Conservation (phyloP, 345 rosid species). For the Populus ilicifolia region DNA sequence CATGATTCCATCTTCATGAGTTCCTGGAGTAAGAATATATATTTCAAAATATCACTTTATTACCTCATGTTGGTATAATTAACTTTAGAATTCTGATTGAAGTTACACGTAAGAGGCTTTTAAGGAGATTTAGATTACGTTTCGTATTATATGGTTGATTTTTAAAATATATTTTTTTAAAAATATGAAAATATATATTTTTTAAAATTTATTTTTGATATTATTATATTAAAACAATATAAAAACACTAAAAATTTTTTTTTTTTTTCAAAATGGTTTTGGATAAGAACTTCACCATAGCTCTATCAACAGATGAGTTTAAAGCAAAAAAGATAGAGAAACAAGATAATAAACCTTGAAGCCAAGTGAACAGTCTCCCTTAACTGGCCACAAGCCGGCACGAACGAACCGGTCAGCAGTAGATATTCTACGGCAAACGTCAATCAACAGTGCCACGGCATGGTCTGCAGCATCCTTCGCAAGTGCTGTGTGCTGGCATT, state of each 20-base stretch:
- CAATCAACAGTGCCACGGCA: slow-evolving; percentile 14
- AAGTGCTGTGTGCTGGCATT: slow-evolving; percentile 7
- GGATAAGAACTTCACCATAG: too few species aligned
- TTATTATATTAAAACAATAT: too few species aligned
- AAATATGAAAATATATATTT: too few species aligned
- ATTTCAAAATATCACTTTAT: background rate
- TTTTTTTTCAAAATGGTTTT: too few species aligned
- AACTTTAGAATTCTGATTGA: background rate
- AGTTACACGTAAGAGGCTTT: too few species aligned
- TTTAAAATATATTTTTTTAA: too few species aligned
- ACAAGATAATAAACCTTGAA: slow-evolving; percentile 14
- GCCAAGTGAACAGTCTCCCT: slow-evolving; percentile 17
- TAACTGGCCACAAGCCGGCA: slow-evolving; percentile 11
- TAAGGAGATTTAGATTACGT: too few species aligned
- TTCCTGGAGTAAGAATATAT: background rate
- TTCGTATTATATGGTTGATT: too few species aligned
- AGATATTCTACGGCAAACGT: slow-evolving; percentile 17
- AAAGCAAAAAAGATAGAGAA: background rate
- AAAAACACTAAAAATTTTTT: too few species aligned
- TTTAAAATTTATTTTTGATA: too few species aligned
- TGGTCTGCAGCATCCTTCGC: slow-evolving; percentile 15
- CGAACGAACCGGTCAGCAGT: slow-evolving; percentile 12
- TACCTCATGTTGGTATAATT: background rate
- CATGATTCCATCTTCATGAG: background rate
- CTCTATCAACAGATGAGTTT: too few species aligned